Conservation (phyloP, 139 green algal species). For the Nannochloris sp. region DNA sequence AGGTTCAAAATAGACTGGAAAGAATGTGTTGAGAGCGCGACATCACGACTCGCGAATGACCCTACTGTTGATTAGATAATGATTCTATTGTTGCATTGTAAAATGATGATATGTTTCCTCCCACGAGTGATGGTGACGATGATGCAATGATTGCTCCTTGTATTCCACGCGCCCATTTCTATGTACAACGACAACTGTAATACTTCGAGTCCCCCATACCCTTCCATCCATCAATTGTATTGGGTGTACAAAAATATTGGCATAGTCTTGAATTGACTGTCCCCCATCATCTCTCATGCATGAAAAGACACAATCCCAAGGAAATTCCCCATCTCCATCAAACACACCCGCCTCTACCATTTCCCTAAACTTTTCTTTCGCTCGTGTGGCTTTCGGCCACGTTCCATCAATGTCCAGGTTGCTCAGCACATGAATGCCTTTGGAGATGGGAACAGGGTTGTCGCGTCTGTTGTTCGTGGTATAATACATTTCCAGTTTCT, state of each 20-base stretch:
- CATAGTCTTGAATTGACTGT: slow-evolving; percentile 6
- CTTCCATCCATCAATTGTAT: not conserved
- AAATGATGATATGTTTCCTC: too few relatives aligned
- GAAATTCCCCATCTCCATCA: not conserved
- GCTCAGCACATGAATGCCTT: slow-evolving; percentile 18
- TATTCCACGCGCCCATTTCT: slow-evolving; percentile 17
- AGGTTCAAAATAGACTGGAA: slow-evolving; percentile 1
- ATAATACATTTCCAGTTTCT: not conserved
- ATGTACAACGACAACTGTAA: slow-evolving; percentile 16
- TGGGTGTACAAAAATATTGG: slow-evolving; percentile 10
- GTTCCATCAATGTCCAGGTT: slow-evolving; percentile 9
- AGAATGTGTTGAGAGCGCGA: not conserved
- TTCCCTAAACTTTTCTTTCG: not conserved
- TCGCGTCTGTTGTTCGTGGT: not conserved
- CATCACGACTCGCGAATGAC: not conserved
- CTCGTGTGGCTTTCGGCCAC: slow-evolving; percentile 20
- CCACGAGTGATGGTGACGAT: not conserved
- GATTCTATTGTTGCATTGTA: too few relatives aligned
- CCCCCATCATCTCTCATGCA: too few relatives aligned
- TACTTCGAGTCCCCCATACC: slow-evolving; percentile 17
- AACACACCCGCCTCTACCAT: not conserved
- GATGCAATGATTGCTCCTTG: slow-evolving; percentile 9
- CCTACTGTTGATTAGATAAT: too few relatives aligned
- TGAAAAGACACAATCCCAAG: too few relatives aligned
- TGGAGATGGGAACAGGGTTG: not conserved